Evolutionary conservation across 108 stramenopile genomes (phyloP), one percentile per base, ranked within the genome.

Genomic region (Pinguiococcus pyrenoidosus): DNA sequence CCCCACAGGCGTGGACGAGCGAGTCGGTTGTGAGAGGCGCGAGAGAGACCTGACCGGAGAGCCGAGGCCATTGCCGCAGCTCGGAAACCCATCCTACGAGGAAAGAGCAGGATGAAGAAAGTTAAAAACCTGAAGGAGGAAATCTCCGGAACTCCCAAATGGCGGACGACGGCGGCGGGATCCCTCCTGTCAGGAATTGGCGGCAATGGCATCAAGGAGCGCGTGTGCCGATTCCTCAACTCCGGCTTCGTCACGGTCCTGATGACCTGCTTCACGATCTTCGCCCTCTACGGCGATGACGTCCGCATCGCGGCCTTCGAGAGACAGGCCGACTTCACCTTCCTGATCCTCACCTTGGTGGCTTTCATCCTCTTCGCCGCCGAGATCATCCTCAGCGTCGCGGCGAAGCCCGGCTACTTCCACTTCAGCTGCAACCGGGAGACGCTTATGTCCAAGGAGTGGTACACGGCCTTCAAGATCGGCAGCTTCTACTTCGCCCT

Each of bases 401-500:
- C 66, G 27, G 45, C 55, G 32, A 56, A 72, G 20, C 51, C 60
- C 1, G 20, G 59, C 36, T 68, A 64, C 36, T 42, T 29, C 13
- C 7, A 29, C 8, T 51, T 24, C 21, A 35, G 37, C n/a, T 7
- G 35, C 7, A 4, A 7, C 7, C 39, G 4, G 5, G 37, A 51
- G 12, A 22, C 22, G 12, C 13, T 12, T 7, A 16, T 32, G 22
- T 51, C 7, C 7, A 36, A 38, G 5, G 37, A 20, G 6, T 51
- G 37, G 39, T 20, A 38, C 37, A 35, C 35, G 13, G 35, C 21
- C 22, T 7, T 58, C 44, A 48, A 68, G 8, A 17, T 51, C 13
- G 50, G 50, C 40, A 66, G 66, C 42, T 83, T 83, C 44, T 83
- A 77, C 53, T 83, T 80, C 54, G 80, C 71, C 70, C 51, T 83